A percentile compares a stretch with the other conserved stretches of the same genome.
These are phyloP conservation scores for Podaxis sp. DNA, from an alignment of 768 basidiomycete species.

Conservation along the genomic window DNA sequence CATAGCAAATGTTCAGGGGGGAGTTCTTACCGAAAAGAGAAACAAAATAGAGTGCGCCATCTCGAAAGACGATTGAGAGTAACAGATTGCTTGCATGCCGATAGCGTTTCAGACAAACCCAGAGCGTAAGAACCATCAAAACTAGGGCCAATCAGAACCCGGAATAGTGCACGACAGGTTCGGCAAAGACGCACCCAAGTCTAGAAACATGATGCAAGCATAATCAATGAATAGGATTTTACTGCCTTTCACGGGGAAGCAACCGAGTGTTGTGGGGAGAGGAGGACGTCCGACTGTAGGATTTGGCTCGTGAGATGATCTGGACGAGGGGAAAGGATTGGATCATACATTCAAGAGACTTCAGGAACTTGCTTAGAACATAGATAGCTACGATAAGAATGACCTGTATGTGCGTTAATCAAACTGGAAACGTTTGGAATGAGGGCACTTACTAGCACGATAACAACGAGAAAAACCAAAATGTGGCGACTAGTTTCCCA, in stretches of 20 bases:
- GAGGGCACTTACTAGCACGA: background rate
- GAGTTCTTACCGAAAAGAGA: conserved; percentile 16
- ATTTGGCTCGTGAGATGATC: background rate
- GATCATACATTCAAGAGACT: background rate
- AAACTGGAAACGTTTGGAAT: background rate
- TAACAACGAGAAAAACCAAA: background rate
- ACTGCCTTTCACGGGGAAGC: background rate
- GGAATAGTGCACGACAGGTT: background rate
- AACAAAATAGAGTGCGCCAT: conserved; percentile 22
- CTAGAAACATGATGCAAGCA: background rate
- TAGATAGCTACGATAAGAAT: background rate
- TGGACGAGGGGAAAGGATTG: background rate
- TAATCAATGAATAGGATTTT: background rate
- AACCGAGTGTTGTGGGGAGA: background rate
- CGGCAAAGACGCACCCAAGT: background rate
- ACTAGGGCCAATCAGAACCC: conserved; percentile 12
- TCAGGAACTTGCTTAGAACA: background rate
- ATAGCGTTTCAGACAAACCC: conserved; percentile 18
- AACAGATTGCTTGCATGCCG: conserved; percentile 18
- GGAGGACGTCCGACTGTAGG: background rate
- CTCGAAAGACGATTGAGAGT: conserved; percentile 18
- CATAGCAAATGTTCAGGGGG: background rate
- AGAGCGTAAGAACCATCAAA: conserved; percentile 21
- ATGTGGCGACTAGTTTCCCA: background rate
- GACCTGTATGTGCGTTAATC: background rate